phyloP scores from a whole-genome alignment of 805 yeast genomes.

The Tetrapisispora iriomotensis region DNA sequence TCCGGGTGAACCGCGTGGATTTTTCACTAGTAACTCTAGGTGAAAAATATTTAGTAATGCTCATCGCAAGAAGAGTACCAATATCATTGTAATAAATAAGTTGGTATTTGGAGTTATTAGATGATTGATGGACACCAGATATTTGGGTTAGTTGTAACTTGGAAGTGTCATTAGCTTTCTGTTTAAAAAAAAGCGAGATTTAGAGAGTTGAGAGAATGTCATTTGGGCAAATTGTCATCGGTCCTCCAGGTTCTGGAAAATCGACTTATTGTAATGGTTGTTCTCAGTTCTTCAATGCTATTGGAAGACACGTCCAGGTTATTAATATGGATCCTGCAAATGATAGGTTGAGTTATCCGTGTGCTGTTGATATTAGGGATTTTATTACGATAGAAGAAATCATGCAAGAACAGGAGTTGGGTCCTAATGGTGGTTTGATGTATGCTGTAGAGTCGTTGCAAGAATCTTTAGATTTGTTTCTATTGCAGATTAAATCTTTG shows the following conservation, averaged over 20 bases:
- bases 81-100: too few species aligned
- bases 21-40: too few species aligned
- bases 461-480: conserved; percentile 47
- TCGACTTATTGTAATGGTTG: conserved; percentile 92
- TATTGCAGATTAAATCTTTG: conserved; percentile 46
- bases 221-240: conserved; percentile 87
- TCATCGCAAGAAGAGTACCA: too few species aligned
- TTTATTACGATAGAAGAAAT: conserved; percentile 66
- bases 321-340: conserved; percentile 91
- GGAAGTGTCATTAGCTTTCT: background rate
- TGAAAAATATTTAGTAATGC: too few species aligned
- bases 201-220: conserved; percentile 35
- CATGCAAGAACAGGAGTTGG: conserved; percentile 61
- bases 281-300: conserved; percentile 84
- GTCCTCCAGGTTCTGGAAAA: conserved; percentile 98
- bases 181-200: background rate
- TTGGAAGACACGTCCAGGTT: conserved; percentile 81
- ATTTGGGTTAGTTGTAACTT: background rate
- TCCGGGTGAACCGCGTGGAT: too few species aligned
- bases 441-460: conserved; percentile 68
- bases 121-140: too few species aligned
- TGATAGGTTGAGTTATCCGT: conserved; percentile 58
- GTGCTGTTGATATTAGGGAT: conserved; percentile 70
- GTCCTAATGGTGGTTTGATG: conserved; percentile 87
- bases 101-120: too few species aligned